A percentile compares a stretch with the other conserved stretches of the same genome.
Evolutionary conservation across 2,329 filamentous ascomycete genomes (phyloP).

Genomic region (Fusarium humuli): DNA sequence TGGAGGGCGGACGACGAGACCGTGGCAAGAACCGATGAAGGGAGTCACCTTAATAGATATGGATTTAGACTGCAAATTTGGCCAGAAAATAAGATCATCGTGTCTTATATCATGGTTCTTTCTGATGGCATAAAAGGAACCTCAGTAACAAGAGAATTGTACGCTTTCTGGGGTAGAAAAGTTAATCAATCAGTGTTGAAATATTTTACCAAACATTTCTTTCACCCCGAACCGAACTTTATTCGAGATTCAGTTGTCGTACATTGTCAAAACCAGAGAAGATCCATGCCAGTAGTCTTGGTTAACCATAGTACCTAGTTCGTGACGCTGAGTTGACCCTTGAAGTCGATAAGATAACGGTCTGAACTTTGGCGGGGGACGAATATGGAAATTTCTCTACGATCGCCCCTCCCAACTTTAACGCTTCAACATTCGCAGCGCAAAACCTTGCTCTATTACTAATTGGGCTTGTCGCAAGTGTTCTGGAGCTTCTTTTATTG

Average conservation of each 20-base stretch:
- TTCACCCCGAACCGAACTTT: neutral
- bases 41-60: constrained; percentile 18
- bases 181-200: neutral
- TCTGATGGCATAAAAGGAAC: constrained; percentile 2
- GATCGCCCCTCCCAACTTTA: constrained; percentile 24
- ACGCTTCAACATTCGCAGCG: neutral
- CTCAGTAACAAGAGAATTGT: neutral
- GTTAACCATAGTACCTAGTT: neutral
- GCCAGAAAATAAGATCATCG: neutral
- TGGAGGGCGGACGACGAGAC: constrained; percentile 61
- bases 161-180: neutral
- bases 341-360: constrained; percentile 39
- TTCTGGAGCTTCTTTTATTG: neutral
- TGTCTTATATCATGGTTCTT: neutral
- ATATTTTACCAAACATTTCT: neutral
- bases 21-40: constrained; percentile 57
- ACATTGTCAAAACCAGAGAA: neutral
- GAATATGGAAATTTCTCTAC: constrained; percentile 39
- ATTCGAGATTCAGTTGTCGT: neutral
- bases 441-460: neutral
- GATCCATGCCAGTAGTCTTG: neutral
- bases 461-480: neutral
- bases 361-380: constrained; percentile 42
- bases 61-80: neutral
- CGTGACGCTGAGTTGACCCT: neutral